Base-by-base conservation (phyloP, 202 grass and related monocot genomes). In the Alloteropsis angusta region DNA sequence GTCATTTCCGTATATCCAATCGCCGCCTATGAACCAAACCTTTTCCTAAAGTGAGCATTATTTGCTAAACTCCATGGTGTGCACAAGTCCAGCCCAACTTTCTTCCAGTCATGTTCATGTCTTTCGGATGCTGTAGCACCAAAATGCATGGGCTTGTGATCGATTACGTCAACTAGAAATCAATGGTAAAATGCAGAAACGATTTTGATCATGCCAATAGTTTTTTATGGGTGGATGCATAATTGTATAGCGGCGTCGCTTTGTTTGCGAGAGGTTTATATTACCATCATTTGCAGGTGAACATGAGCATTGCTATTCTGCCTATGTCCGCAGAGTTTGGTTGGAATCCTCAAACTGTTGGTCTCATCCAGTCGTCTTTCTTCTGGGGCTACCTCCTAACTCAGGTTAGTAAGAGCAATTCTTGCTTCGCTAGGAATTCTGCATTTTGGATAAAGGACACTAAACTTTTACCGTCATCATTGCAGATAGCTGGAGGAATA, bases 341-440 rank as follows among this genome's bases (percentile, higher is more conserved):
- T 69, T 98, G 96, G 96, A 93, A 88, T 76, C 92, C 96, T 28
- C 83, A 91, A 53, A 98, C 92, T 37, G 92, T 98, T 7, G 96
- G 92, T 37, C 88, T 98, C 59, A 77, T 98, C 30, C 92, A 95
- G 72, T 98, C 96, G 11, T 98, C 96, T 65, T 98, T 98, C 67
- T 98, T 98, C 82, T 98, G 96, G 96, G 96, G 96, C 63, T 98
- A 98, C 82, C 92, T 98, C 37, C 89, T 98, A 58, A 98, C 96
- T 38, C 96, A 98, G 89, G 96, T 94, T 13, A 37, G 8, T n/a
- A 37, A 5, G 4, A 42, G 6, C 9, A 64, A 56, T 41, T 53
- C 3, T 43, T 68, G 18, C 18, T 82, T 76, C 12, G 3, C 23
- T 35, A 17, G 18, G 13, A 46, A 80, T 14, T 62, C 26, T 46